These are phyloP conservation scores for Adansonia madagascariensis DNA, from an alignment of 441 rosid species.

Conservation along the genomic window DNA sequence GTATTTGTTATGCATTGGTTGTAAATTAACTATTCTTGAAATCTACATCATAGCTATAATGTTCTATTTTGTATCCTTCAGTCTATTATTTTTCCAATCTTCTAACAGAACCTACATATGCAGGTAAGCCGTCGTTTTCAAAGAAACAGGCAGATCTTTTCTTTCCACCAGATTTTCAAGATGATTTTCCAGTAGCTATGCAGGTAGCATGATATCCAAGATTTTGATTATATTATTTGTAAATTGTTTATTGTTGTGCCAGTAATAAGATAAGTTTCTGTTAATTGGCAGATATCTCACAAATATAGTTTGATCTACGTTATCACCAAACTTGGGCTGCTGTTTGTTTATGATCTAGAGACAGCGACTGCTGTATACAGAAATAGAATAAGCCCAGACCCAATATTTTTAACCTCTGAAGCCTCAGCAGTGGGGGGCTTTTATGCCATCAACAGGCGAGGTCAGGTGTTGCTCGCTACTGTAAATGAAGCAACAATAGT, in stretches of 20 bases:
- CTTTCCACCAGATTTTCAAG: constrained; percentile 99
- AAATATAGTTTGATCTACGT: constrained; percentile 88
- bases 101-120: constrained; percentile 26
- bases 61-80: constrained; percentile 3
- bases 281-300: constrained; percentile 88
- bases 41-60: neutral
- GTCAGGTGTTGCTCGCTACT: constrained; percentile 94
- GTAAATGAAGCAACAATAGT: constrained; percentile 94
- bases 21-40: neutral
- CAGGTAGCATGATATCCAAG: constrained; percentile 60
- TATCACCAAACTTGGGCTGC: constrained; percentile 97
- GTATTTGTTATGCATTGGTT: neutral
- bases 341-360: constrained; percentile 99
- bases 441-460: constrained; percentile 97
- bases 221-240: constrained; percentile 21
- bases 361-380: constrained; percentile 98
- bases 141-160: constrained; percentile 99
- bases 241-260: constrained; percentile 23
- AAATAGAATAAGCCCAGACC: constrained; percentile 98
- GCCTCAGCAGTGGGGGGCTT: constrained; percentile 90
- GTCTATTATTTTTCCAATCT: neutral
- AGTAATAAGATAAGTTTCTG: constrained; percentile 32
- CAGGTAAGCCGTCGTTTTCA: constrained; percentile 93
- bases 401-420: constrained; percentile 96
- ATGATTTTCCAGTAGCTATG: constrained; percentile 99